Conservation (phyloP, 129 eudicot species). For the Chrysanthemum seticuspe region DNA sequence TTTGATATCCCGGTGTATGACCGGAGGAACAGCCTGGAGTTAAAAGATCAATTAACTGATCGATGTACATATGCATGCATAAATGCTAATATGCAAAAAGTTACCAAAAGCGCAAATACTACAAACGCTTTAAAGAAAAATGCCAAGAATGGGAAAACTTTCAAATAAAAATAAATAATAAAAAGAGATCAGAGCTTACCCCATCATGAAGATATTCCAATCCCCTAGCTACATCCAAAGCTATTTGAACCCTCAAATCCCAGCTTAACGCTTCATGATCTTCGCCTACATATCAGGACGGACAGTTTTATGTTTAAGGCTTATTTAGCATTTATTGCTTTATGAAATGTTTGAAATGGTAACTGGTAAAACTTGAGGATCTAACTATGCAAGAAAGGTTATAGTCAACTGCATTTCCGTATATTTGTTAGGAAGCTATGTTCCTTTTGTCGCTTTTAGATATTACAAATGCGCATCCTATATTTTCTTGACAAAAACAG, state of each 20-base stretch:
- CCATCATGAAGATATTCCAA: slow-evolving; percentile 99
- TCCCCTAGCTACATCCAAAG: slow-evolving; percentile 93
- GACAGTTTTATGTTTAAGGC: background rate
- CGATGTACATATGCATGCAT: background rate
- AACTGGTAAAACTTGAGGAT: background rate
- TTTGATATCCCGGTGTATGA: slow-evolving; percentile 93
- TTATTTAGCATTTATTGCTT: background rate
- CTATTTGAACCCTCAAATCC: slow-evolving; percentile 81
- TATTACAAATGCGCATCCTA: too few species aligned
- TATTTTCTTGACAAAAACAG: too few species aligned
- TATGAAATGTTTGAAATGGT: background rate
- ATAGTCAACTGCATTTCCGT: slow-evolving; percentile 6
- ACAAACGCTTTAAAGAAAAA: background rate
- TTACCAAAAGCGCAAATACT: slow-evolving; percentile 1
- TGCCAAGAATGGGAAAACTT: slow-evolving; percentile 1
- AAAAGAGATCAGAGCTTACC: slow-evolving; percentile 43
- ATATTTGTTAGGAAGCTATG: background rate
- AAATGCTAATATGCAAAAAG: background rate
- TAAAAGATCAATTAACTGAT: slow-evolving; percentile 13
- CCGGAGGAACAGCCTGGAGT: slow-evolving; percentile 92
- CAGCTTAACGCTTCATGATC: slow-evolving; percentile 68
- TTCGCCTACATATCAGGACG: slow-evolving; percentile 48
- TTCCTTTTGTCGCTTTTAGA: too few species aligned
- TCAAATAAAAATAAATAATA: background rate
- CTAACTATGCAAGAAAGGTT: background rate